Conservation (phyloP, 1,284 basidiomycete species). For the Apiotrichum akiyoshidainum region DNA sequence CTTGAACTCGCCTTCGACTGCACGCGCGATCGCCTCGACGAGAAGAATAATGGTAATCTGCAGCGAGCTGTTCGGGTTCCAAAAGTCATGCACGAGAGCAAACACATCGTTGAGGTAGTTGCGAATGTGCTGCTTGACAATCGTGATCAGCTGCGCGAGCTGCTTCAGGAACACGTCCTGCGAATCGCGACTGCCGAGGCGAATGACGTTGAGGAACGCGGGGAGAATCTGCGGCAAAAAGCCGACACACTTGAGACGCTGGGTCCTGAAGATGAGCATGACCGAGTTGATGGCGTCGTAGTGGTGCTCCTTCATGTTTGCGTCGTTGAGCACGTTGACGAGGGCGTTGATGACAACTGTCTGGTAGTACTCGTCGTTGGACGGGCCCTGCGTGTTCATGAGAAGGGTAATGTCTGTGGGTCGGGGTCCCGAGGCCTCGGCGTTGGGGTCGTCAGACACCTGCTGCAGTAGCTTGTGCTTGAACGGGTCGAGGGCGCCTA, state of each 20-base stretch:
- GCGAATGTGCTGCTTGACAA: constrained; percentile 97
- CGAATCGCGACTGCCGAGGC: constrained; percentile 69
- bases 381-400: constrained; percentile 59
- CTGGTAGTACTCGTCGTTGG: constrained; percentile 93
- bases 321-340: constrained; percentile 83
- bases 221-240: constrained; percentile 97
- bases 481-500: constrained; percentile 98
- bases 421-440: constrained; percentile 52
- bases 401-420: constrained; percentile 59
- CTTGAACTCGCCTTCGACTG: constrained; percentile 96
- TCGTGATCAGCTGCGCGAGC: constrained; percentile 89
- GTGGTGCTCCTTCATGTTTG: constrained; percentile 78
- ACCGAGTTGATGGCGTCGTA: constrained; percentile 95
- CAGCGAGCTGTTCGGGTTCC: constrained; percentile 74
- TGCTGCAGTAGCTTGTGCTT: constrained; percentile 84
- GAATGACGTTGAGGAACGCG: constrained; percentile 86
- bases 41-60: constrained; percentile 91
- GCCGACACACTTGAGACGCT: constrained; percentile 91
- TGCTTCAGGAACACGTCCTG: constrained; percentile 97
- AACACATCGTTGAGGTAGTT: constrained; percentile 85
- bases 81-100: constrained; percentile 77
- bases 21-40: constrained; percentile 90
- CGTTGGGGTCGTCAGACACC: constrained; percentile 63
- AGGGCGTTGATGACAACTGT: constrained; percentile 90
- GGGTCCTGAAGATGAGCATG: constrained; percentile 99